Evolutionary conservation across 768 basidiomycete genomes (phyloP).

Genomic region (Mycena olivaceomarginata): DNA sequence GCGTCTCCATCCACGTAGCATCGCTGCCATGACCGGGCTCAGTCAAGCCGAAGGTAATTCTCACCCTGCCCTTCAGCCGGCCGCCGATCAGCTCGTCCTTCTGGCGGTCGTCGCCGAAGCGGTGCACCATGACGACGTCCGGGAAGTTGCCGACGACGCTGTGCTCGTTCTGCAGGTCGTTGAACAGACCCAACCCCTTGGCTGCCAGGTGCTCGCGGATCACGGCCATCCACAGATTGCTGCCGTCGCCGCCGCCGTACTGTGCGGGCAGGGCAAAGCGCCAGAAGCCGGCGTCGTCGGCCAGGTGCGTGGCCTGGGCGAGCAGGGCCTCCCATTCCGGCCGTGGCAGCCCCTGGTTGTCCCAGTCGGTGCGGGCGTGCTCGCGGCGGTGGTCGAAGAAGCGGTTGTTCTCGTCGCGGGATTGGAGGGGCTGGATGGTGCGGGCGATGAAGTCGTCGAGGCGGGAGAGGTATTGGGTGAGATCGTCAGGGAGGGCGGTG

Average conservation of each 20-base stretch:
- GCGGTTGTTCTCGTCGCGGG: slow-evolving; percentile 37
- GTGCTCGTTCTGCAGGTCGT: slow-evolving; percentile 41
- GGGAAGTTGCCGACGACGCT: slow-evolving; percentile 39
- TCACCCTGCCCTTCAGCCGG: slow-evolving; percentile 29
- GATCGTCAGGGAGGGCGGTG: slow-evolving; percentile 29
- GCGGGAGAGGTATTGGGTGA: slow-evolving; percentile 31
- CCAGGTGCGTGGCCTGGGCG: slow-evolving; percentile 24
- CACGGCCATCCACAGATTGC: slow-evolving; percentile 36
- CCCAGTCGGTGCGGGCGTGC: slow-evolving; percentile 36
- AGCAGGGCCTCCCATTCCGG: slow-evolving; percentile 39
- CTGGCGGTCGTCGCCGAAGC: slow-evolving; percentile 31
- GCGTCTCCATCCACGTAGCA: slow-evolving; percentile 39
- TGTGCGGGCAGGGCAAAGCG: slow-evolving; percentile 36
- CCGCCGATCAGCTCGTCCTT: slow-evolving; percentile 40
- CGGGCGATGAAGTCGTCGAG: slow-evolving; percentile 35
- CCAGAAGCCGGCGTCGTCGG: slow-evolving; percentile 37
- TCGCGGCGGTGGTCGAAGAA: slow-evolving; percentile 41
- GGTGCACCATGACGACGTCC: slow-evolving; percentile 36
- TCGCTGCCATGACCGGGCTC: slow-evolving; percentile 38
- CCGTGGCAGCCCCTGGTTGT: slow-evolving; percentile 22
- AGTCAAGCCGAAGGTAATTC: slow-evolving; percentile 37
- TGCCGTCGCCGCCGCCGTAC: slow-evolving; percentile 33
- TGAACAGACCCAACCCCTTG: slow-evolving; percentile 34
- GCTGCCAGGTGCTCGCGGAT: slow-evolving; percentile 37
- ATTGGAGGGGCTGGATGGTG: slow-evolving; percentile 35